phyloP scores from a whole-genome alignment of 106 monocot species.

The Allium fistulosum region DNA sequence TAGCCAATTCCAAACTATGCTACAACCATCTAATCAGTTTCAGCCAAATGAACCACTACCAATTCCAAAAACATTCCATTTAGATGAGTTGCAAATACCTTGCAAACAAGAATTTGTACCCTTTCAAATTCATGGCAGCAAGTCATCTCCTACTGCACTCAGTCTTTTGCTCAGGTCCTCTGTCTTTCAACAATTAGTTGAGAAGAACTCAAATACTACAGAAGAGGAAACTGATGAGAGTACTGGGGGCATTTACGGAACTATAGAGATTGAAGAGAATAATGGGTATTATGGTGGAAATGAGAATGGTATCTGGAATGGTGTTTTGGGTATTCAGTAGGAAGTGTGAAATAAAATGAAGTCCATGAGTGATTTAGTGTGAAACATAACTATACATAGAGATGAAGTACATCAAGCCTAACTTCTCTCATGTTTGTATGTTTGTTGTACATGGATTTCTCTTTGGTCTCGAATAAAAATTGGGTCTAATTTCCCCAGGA shows the following conservation, averaged over 20 bases:
- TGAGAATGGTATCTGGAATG: slow-evolving; percentile 2
- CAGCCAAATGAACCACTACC: not conserved
- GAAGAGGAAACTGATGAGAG: slow-evolving; percentile 3
- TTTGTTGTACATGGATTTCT: slow-evolving; percentile 2
- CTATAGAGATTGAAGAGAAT: slow-evolving; percentile 2
- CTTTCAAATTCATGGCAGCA: slow-evolving; percentile 5
- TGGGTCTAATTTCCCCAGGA: too few relatives aligned
- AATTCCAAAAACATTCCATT: not conserved
- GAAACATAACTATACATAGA: not conserved
- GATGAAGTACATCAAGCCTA: not conserved
- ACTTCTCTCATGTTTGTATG: not conserved
- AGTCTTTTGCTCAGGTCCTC: slow-evolving; percentile 28
- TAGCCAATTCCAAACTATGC: not conserved
- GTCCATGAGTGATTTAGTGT: not conserved
- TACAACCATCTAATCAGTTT: not conserved
- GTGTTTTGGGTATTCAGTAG: slow-evolving; percentile 7
- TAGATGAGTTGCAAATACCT: not conserved
- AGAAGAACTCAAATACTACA: slow-evolving; percentile 16
- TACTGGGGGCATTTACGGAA: slow-evolving; percentile 1
- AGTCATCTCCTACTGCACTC: slow-evolving; percentile 29
- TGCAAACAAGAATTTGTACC: slow-evolving; percentile 3
- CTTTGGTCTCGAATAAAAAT: not conserved
- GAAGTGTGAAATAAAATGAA: not conserved
- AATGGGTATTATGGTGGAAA: not conserved
- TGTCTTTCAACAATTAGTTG: slow-evolving; percentile 30